Base-by-base conservation (phyloP, 352 stramenopile genomes). In the Globisporangium nodosum region DNA sequence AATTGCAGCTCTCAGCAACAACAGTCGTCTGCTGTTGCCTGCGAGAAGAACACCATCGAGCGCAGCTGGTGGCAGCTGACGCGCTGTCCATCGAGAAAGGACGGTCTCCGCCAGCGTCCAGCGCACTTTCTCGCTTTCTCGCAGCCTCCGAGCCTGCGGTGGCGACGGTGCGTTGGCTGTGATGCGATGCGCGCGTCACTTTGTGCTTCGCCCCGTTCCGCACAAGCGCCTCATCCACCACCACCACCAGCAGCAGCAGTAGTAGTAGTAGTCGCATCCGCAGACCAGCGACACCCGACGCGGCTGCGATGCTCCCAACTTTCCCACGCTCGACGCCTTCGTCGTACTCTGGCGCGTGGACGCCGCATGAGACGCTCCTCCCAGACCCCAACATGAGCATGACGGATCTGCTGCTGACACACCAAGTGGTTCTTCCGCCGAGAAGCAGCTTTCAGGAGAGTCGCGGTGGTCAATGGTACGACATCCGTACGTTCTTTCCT, bases 81-180 rank as follows among this genome's bases (percentile, higher is more conserved):
- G 21, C 21, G 21, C 21, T 24, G 31, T 37, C 31, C 31, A 35
- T 8, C 35, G 11, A 40, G 35, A 40, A 40, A 40, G 35, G 8
- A 3, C 35, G 12, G 37, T 37, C 7, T 6, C 8, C 48, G 24
- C 40, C 20, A 39, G 4, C 21, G 2, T 9, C 4, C 47, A 52
- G 7, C n/a, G 59, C 39, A 65, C 59, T 65, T 65, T 65, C 59
- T 65, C 59, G 27, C 12, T 9, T 3, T 12, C 5, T 27, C 27
- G 18, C 8, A 8, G 5, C 42, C 21, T 13, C 7, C 20, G 20
- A 12, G n/a, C 7, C 45, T 16, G 31, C 6, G 8, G 18, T n/a
- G 33, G 27, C 21, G 31, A 39, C 15, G 51, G 51, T 56, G 51
- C 51, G 51, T 56, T n/a, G n/a, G 37, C 13, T 42, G 30, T 21